A percentile compares a stretch with the other conserved stretches of the same genome.
These are phyloP conservation scores for Nannochloris sp. DNA, from an alignment of 139 green algal species.

Conservation along the genomic window DNA sequence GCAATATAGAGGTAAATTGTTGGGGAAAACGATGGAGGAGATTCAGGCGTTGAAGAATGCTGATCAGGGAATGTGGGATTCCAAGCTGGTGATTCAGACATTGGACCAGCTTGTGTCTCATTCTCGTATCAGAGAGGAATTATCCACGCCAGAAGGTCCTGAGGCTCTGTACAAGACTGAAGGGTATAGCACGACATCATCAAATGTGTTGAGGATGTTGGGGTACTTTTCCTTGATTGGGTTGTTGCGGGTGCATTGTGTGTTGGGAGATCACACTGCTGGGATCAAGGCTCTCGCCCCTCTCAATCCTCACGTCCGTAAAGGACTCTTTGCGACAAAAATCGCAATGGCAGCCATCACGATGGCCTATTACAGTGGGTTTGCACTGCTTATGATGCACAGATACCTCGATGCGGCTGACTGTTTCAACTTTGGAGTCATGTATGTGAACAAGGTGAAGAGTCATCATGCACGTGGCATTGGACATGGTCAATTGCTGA, in stretches of 20 bases:
- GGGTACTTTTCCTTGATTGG: slow-evolving; percentile 93
- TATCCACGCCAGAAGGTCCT: slow-evolving; percentile 13
- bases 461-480: slow-evolving; percentile 48
- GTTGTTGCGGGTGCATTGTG: slow-evolving; percentile 77
- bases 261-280: slow-evolving; percentile 85
- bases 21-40: slow-evolving; percentile 64
- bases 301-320: slow-evolving; percentile 50
- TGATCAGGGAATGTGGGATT: slow-evolving; percentile 19
- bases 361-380: slow-evolving; percentile 90
- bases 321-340: slow-evolving; percentile 59
- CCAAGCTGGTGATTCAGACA: slow-evolving; percentile 14
- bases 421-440: slow-evolving; percentile 79
- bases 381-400: slow-evolving; percentile 84
- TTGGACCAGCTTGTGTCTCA: slow-evolving; percentile 21
- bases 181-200: slow-evolving; percentile 59
- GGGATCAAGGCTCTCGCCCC: slow-evolving; percentile 49
- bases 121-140: slow-evolving; percentile 21
- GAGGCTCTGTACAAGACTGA: slow-evolving; percentile 56
- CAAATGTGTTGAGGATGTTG: slow-evolving; percentile 91
- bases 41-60: slow-evolving; percentile 6
- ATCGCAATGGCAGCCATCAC: slow-evolving; percentile 77
- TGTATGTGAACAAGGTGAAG: slow-evolving; percentile 72
- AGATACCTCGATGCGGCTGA: slow-evolving; percentile 78
- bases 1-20: slow-evolving; percentile 73
- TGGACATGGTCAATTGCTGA: slow-evolving; percentile 78